Evolutionary conservation across 257 asterid species (phyloP), one percentile per base, ranked within the genome.

Genomic region (Plantago major): DNA sequence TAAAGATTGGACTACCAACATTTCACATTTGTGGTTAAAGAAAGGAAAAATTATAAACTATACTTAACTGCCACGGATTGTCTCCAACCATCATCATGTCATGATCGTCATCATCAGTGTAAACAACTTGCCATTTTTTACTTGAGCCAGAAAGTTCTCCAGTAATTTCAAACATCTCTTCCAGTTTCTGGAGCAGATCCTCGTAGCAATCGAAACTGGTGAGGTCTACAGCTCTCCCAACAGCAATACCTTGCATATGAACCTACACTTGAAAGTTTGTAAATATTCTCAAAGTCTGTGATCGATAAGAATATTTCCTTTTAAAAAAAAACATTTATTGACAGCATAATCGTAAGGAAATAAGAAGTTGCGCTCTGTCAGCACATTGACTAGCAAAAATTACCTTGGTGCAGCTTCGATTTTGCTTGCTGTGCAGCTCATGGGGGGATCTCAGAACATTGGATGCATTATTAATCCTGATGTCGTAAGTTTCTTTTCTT

Each of bases 1-100:
- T n/a, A n/a, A n/a, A n/a, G n/a, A n/a, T n/a, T 53, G 19, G 55
- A 60, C 8, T 50, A 66, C 52, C 50, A 16, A 42, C 38, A 60
- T 45, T 42, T 33, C 11, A 64, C 45, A 62, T 46, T 22, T n/a
- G n/a, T n/a, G 37, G 33, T 13, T 38, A 51, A 53, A 42, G n/a
- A 50, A 4, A 40, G 42, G 30, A 56, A 49, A 66, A 64, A 13
- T 7, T 37, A 38, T 37, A 71, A 61, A 50, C 46, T 57, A 18
- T n/a, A n/a, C n/a, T n/a, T n/a, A 84, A 92, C 99, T 83, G 99
- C 99, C 99, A 92, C 16, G 99, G 99, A 67, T 92, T 97, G 60
- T 92, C 99, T 65, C 99, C 99, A 65, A 92, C 99, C 99, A 86
- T 87, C 99, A 93, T 93, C 85, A 81, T 89, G 83, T 93, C 99